Percentiles rank a stretch among this genome's conserved stretches.
Conservation (phyloP, 2,329 filamentous ascomycete species). For the Penicillium sp. region DNA sequence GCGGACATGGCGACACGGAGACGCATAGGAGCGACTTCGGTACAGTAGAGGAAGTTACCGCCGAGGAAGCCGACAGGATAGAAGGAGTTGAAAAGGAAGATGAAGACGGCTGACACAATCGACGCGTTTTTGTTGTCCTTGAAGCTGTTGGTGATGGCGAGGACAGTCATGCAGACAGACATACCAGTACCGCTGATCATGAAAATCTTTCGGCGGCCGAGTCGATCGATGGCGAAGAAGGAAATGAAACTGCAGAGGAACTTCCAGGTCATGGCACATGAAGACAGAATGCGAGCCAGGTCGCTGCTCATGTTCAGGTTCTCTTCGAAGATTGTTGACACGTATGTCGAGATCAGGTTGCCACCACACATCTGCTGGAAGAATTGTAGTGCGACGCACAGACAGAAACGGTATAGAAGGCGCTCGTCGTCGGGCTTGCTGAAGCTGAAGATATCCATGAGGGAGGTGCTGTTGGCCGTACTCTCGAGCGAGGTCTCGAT, state of each 20-base stretch:
- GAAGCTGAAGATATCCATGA: slow-evolving; percentile 55
- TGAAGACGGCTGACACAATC: slow-evolving; percentile 21
- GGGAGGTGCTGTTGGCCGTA: slow-evolving; percentile 43
- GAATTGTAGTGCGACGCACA: slow-evolving; percentile 22
- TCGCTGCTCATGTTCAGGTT: slow-evolving; percentile 25
- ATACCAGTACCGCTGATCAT: slow-evolving; percentile 56
- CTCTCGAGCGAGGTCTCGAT: slow-evolving; percentile 53
- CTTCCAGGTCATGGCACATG: slow-evolving; percentile 57
- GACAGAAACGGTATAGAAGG: slow-evolving; percentile 23
- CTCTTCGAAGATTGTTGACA: slow-evolving; percentile 25
- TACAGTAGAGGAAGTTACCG: slow-evolving; percentile 28
- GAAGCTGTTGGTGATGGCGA: slow-evolving; percentile 42
- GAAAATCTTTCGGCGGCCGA: slow-evolving; percentile 54
- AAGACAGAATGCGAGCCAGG: slow-evolving; percentile 42
- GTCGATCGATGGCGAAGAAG: slow-evolving; percentile 54
- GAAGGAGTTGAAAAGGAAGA: slow-evolving; percentile 27
- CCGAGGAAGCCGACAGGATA: slow-evolving; percentile 26
- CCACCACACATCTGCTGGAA: slow-evolving; percentile 29
- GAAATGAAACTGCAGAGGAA: slow-evolving; percentile 54
- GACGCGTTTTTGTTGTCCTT: slow-evolving; percentile 20
- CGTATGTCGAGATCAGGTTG: slow-evolving; percentile 24
- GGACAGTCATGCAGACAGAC: slow-evolving; percentile 57
- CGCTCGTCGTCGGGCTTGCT: slow-evolving; percentile 48
- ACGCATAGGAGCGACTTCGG: slow-evolving; percentile 26
- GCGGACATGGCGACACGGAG: slow-evolving; percentile 27